Percentiles rank a stretch among this genome's conserved stretches.
Conservation (phyloP, 1,139 yeast species). For the Pichia sp. region DNA sequence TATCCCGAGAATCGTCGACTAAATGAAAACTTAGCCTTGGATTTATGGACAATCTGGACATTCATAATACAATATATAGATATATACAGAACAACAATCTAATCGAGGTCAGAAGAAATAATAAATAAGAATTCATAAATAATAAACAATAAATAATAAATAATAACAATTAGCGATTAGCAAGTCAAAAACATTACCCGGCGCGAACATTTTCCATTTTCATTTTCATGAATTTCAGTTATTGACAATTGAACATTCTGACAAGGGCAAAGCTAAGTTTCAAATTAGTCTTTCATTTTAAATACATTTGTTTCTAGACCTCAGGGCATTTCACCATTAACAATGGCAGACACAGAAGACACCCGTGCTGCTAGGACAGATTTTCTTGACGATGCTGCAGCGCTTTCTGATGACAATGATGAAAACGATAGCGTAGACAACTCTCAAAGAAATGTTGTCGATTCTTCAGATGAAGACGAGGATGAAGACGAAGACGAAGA, state of each 20-base stretch:
- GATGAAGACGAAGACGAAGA: constrained; percentile 38
- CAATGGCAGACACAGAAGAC: constrained; percentile 10
- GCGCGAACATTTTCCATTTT: background rate
- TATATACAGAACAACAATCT: too few relatives aligned
- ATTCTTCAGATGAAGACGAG: constrained; percentile 31
- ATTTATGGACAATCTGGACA: too few relatives aligned
- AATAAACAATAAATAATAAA: background rate
- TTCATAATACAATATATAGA: too few relatives aligned
- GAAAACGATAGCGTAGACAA: constrained; percentile 9
- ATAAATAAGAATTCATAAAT: too few relatives aligned
- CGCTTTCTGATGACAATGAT: constrained; percentile 15
- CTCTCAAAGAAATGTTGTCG: constrained; percentile 12
- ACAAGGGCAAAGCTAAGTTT: background rate
- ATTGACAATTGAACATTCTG: background rate
- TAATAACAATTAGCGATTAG: background rate
- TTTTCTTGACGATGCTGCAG: constrained; percentile 19
- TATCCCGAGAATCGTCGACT: too few relatives aligned
- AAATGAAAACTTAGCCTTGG: too few relatives aligned
- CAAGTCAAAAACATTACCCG: background rate
- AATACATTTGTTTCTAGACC: background rate
- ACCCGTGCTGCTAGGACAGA: constrained; percentile 19
- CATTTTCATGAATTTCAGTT: background rate
- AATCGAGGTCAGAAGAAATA: too few relatives aligned
- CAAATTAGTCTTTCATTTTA: background rate
- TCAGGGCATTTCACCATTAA: background rate